Evolutionary conservation across 495 filamentous ascomycete genomes (phyloP).

Genomic region (Echria macrotheca): DNA sequence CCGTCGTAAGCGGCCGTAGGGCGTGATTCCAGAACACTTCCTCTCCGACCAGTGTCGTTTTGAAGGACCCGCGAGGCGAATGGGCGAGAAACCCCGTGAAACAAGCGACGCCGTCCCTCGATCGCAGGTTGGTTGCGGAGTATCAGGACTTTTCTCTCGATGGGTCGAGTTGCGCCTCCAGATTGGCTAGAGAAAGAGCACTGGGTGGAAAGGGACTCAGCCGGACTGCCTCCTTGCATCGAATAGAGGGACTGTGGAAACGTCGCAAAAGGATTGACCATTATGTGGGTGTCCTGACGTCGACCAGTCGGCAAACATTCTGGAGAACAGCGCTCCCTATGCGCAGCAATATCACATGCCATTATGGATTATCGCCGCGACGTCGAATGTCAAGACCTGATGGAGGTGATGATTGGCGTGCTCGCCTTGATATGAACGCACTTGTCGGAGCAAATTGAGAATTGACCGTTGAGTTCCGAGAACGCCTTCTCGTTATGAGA

Average conservation of each 20-base stretch:
- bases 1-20: not conserved
- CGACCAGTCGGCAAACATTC: too few relatives aligned
- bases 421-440: too few relatives aligned
- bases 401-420: too few relatives aligned
- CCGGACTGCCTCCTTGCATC: not conserved
- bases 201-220: not conserved
- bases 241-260: not conserved
- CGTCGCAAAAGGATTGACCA: too few relatives aligned
- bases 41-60: slow-evolving; percentile 3
- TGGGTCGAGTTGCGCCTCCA: not conserved
- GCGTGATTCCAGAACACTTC: not conserved
- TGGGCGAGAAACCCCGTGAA: not conserved
- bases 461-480: too few relatives aligned
- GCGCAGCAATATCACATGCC: too few relatives aligned
- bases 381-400: too few relatives aligned
- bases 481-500: too few relatives aligned
- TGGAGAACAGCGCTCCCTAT: too few relatives aligned
- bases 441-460: too few relatives aligned
- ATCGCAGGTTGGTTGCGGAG: not conserved
- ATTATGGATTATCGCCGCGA: too few relatives aligned
- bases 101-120: not conserved
- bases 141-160: not conserved
- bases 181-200: not conserved
- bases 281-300: not conserved
- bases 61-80: slow-evolving; percentile 5